Evolutionary conservation across 148 eudicot species (phyloP), one percentile per base, ranked within the genome.

Genomic region (Polygonum aviculare): DNA sequence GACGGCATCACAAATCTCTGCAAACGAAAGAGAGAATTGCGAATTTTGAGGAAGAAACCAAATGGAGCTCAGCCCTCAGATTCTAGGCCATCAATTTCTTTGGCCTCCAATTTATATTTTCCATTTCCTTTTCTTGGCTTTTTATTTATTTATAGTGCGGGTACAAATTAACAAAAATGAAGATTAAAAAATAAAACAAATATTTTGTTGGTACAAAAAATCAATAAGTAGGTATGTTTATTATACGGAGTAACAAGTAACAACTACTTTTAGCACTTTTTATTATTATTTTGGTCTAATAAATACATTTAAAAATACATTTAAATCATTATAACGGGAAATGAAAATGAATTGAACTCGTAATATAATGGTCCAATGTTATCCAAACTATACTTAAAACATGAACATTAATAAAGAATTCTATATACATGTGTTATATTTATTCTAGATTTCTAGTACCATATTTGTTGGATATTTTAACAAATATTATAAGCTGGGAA

Each of bases 71-170:
- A 35, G 40, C 9, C 45, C 0, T 67, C 19, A 67, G 72, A 67
- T 67, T 67, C 72, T 67, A 67, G 38, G 72, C 72, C 72, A 67
- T 67, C 36, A 67, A 67, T 67, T 67, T 36, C 31, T 67, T 21
- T 41, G 69, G 72, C 72, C 2, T 67, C 38, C 38, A 10, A 5
- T 67, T 35, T 67, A 67, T 67, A 26, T 57, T 57, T 55, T 6
- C 63, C 21, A 19, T 35, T 67, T 67, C 7, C 45, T 12, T 63
- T 63, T 63, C 14, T 31, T 15, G 69, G n/a, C 12, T 33, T 63
- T 11, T 10, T n/a, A n/a, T 12, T 19, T 21, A 31, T 62, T 62
- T 31, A 12, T 12, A 57, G 62, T 55, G 62, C 63, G 2, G 8
- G 5, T 22, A 10, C 47, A 44, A 6, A 44, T 6, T 44, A 44